Base-by-base conservation (phyloP, 192 early-diverging fungal genomes). In the Backusella circina region DNA sequence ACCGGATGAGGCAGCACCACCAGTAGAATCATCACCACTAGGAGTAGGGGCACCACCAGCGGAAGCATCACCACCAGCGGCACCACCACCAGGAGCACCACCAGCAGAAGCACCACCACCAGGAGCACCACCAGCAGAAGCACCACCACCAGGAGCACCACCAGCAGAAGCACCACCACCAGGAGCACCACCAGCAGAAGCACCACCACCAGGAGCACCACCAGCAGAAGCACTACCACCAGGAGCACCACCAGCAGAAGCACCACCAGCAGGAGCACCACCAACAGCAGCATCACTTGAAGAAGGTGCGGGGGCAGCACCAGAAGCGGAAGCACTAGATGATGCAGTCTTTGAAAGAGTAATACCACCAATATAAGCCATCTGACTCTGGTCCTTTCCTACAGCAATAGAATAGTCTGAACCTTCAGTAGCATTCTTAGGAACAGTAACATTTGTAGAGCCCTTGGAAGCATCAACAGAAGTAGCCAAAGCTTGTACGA, bases 361-460 rank as follows among this genome's bases (percentile, higher is more conserved):
- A 35, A 77, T 72, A 18, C 61, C 70, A 51, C 76, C 76, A 72
- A 77, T 77, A 35, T 77, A 77, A 50, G 76, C 61, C 41, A 72
- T 71, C 16, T 77, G 37, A 8, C 57, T 38, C 13, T 61, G 61
- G 15, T 73, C 36, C 12, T 57, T 30, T 16, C 76, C 76, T 36
- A 77, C 38, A 10, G 76, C 76, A 33, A 77, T 39, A 38, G 76
- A 65, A 32, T 77, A 77, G 9, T 77, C 70, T 21, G 35, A 65
- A 15, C 76, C 76, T 18, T 44, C 65, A 13, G 76, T 77, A 3
- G 65, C 61, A 33, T 77, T 77, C 15, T 37, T 23, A 23, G 76
- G 76, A 8, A 76, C 50, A 6, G 47, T 69, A 18, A 76, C 38
- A 38, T 54, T 76, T 26, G 68, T 66, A 32, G 21, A 15, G 4